These are phyloP conservation scores for Irpex rosettiformis DNA, from an alignment of 1,284 basidiomycete species.

Conservation along the genomic window DNA sequence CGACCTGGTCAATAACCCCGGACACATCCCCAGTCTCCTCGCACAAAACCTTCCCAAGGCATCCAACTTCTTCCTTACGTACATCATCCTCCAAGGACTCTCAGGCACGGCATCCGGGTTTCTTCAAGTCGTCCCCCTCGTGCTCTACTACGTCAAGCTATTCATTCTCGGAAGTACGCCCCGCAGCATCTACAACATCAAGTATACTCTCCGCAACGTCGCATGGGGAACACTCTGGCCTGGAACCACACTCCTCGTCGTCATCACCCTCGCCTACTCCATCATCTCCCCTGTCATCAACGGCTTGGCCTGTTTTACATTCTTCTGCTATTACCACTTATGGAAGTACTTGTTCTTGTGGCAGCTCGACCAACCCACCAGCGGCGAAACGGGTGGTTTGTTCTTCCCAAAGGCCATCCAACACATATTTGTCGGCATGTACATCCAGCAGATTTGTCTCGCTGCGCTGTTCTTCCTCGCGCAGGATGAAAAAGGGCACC, in stretches of 20 bases:
- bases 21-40: constrained; percentile 61
- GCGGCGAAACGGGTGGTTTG: constrained; percentile 85
- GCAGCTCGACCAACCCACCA: constrained; percentile 70
- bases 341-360: constrained; percentile 92
- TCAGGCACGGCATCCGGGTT: constrained; percentile 77
- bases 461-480: constrained; percentile 88
- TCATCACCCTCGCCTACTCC: constrained; percentile 80
- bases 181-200: constrained; percentile 78
- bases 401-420: constrained; percentile 96
- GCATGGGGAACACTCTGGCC: constrained; percentile 89
- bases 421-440: constrained; percentile 92
- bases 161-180: constrained; percentile 87
- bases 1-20: constrained; percentile 58
- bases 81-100: constrained; percentile 68
- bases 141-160: constrained; percentile 85
- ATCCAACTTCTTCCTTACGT: constrained; percentile 93
- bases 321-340: constrained; percentile 80
- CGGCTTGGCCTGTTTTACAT: constrained; percentile 81
- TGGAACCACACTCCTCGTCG: constrained; percentile 67
- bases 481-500: constrained; percentile 44
- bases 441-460: constrained; percentile 82
- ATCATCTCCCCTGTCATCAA: constrained; percentile 95
- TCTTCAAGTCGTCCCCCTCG: constrained; percentile 72
- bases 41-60: constrained; percentile 78
- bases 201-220: constrained; percentile 63